phyloP scores from a whole-genome alignment of 2,329 filamentous ascomycete species.

The Nemania sp. region DNA sequence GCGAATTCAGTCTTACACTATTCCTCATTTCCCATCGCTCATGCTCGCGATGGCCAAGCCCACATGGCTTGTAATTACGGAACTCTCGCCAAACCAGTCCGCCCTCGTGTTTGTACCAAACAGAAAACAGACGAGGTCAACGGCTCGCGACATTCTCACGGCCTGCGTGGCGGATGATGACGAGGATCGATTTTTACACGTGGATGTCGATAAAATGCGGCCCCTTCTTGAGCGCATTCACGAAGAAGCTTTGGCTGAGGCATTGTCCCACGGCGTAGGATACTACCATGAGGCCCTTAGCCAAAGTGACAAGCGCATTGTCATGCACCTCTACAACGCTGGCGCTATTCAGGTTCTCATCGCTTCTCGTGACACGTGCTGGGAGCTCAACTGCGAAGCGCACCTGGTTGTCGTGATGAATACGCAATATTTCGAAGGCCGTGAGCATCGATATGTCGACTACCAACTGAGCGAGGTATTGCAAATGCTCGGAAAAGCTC shows the following conservation, averaged over 20 bases:
- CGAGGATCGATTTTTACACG: slow-evolving; percentile 91
- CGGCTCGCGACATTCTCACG: slow-evolving; percentile 84
- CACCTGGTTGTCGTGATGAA: slow-evolving; percentile 97
- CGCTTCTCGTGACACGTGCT: slow-evolving; percentile 84
- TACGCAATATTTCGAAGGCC: slow-evolving; percentile 95
- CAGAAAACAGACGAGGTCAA: slow-evolving; percentile 88
- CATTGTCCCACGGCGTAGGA: slow-evolving; percentile 89
- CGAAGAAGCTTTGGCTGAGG: slow-evolving; percentile 85
- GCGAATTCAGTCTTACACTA: slow-evolving; percentile 92
- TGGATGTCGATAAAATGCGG: slow-evolving; percentile 78
- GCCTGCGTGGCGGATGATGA: slow-evolving; percentile 87
- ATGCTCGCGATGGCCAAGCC: slow-evolving; percentile 99
- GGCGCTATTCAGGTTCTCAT: slow-evolving; percentile 86
- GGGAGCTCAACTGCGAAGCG: slow-evolving; percentile 87
- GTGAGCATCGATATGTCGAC: slow-evolving; percentile 95
- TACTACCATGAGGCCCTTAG: slow-evolving; percentile 97
- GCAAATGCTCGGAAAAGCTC: slow-evolving; percentile 97
- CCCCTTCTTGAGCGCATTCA: slow-evolving; percentile 83
- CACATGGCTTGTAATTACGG: slow-evolving; percentile 83
- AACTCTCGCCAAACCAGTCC: slow-evolving; percentile 86
- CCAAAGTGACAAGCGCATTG: slow-evolving; percentile 87
- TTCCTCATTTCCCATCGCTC: slow-evolving; percentile 94
- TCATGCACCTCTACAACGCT: slow-evolving; percentile 86
- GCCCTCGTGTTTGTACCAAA: slow-evolving; percentile 90
- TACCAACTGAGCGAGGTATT: slow-evolving; percentile 92